Base-by-base conservation (phyloP, 805 yeast genomes). In the Candida mattraensis region DNA sequence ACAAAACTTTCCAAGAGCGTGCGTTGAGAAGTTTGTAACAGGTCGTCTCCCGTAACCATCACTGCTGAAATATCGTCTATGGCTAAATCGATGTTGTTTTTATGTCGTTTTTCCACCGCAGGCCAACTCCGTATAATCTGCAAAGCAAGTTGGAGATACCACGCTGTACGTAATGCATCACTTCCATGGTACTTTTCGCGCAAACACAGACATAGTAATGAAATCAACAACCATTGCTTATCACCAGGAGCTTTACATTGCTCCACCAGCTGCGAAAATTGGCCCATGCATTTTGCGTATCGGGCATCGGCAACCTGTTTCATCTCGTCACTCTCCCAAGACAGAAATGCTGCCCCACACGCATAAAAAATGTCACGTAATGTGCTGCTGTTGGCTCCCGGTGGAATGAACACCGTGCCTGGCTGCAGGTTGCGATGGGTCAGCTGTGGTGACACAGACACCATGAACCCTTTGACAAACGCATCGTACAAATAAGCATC, bases 1-100 rank as follows among this genome's bases (percentile, higher is more conserved):
- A 66, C 42, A 39, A 67, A 69, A 28, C 72, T 67, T 31, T 70
- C 76, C 20, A 65, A 41, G 26, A 67, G 56, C 50, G 64, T 62
- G 33, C 66, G 51, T 37, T 63, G 64, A 2, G 42, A 35, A 4
- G 43, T 35, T 3, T 39, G 33, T 19, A 46, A 28, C 9, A 19
- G 19, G n/a, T 20, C n/a, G 5, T 29, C 18, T 14, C 19, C 17
- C 10, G 16, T 18, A 4, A 19, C 15, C 12, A 27, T 21, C 15
- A 37, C 32, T 4, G 18, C 31, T 3, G 28, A 24, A 4, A 37
- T 30, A 18, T 37, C 37, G n/a, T 27, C 41, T 9, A 37, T 26
- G n/a, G 25, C 27, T 11, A 30, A 27, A 9, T 30, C 33, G 12
- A 30, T 9, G 12, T 30, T 21, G 8, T 12, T 18, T 11, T 12